phyloP scores from a whole-genome alignment of 2,329 filamentous ascomycete genomes.

The Orbilia blumenaviensis region DNA sequence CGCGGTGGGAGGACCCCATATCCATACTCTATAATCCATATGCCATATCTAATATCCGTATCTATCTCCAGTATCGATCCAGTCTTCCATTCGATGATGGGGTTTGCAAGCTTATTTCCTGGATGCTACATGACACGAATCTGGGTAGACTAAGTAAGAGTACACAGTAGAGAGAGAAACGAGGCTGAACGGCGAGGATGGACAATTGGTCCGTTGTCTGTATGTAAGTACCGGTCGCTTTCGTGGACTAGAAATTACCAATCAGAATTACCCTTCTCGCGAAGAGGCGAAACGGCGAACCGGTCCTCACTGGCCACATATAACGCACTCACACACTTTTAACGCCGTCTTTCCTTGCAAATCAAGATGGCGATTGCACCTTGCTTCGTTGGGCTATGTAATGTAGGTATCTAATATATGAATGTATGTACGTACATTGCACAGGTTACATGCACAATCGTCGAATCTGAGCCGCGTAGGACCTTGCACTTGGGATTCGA shows the following conservation, averaged over 20 bases:
- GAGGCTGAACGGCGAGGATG: constrained; percentile 14
- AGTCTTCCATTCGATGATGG: too few species aligned
- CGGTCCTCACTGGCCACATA: constrained; percentile 6
- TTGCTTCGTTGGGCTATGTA: background rate
- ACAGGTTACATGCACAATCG: too few species aligned
- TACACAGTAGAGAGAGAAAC: background rate
- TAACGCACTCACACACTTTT: too few species aligned
- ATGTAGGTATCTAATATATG: too few species aligned
- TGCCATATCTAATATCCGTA: too few species aligned
- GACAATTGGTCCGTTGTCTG: background rate
- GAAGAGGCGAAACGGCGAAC: constrained; percentile 16
- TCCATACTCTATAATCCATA: background rate
- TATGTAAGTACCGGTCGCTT: too few species aligned
- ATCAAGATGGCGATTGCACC: background rate
- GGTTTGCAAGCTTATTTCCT: too few species aligned
- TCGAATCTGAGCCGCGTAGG: background rate
- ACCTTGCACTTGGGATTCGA: too few species aligned
- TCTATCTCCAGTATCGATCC: too few species aligned
- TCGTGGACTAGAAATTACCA: constrained; percentile 18
- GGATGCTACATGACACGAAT: too few species aligned
- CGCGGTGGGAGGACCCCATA: background rate
- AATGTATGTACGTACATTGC: too few species aligned
- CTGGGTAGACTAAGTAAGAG: too few species aligned
- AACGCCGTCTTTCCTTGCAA: constrained; percentile 1
- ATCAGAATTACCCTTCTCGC: constrained; percentile 18